A percentile compares a stretch with the other conserved stretches of the same genome.
These are phyloP conservation scores for Bacidia rubella DNA, from an alignment of 495 filamentous ascomycete species.

Conservation along the genomic window DNA sequence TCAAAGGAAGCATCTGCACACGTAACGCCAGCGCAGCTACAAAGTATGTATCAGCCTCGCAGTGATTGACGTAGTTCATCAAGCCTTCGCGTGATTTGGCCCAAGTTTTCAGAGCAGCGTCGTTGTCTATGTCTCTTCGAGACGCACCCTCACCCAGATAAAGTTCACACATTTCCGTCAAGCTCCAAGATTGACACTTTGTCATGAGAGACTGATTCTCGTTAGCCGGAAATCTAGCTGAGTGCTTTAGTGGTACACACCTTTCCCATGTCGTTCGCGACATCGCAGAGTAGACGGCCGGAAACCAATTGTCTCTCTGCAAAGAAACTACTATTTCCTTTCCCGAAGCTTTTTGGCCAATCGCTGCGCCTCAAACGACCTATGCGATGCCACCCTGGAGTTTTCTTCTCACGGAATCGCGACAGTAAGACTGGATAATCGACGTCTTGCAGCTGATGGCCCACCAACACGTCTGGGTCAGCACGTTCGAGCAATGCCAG, in stretches of 20 bases:
- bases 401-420: conserved; percentile 79
- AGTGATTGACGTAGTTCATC: conserved; percentile 84
- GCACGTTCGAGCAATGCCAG: conserved; percentile 72
- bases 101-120: conserved; percentile 78
- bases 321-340: conserved; percentile 76
- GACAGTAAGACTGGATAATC: conserved; percentile 85
- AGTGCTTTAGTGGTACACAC: conserved; percentile 21
- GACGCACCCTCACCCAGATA: conserved; percentile 58
- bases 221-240: conserved; percentile 20
- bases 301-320: conserved; percentile 80
- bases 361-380: conserved; percentile 68
- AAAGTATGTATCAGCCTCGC: conserved; percentile 90
- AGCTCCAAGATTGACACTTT: conserved; percentile 93
- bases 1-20: conserved; percentile 83
- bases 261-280: conserved; percentile 93
- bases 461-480: conserved; percentile 88
- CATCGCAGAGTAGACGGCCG: conserved; percentile 82
- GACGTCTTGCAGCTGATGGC: conserved; percentile 93
- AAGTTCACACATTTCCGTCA: conserved; percentile 91
- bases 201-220: conserved; percentile 63
- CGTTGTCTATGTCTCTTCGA: conserved; percentile 75
- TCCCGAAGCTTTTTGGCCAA: conserved; percentile 84
- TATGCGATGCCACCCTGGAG: conserved; percentile 82
- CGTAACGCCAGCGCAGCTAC: conserved; percentile 78
- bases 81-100: conserved; percentile 70